Base-by-base conservation (phyloP, 2,329 filamentous ascomycete genomes). In the Exserohilum rostratum region DNA sequence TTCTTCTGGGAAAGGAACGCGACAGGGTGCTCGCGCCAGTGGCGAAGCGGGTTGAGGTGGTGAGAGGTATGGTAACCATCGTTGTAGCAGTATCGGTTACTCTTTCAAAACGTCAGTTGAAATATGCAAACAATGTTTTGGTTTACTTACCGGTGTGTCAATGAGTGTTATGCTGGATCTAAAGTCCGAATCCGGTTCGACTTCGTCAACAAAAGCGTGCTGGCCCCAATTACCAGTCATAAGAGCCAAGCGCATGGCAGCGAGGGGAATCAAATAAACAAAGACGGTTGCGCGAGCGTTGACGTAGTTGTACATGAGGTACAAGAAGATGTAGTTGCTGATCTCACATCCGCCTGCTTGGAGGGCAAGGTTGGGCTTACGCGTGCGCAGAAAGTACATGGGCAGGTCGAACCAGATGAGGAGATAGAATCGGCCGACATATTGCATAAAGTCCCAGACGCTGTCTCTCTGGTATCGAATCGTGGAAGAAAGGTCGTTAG, bases 201-300 rank as follows among this genome's bases (percentile, higher is more conserved):
- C 78, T 17, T 87, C 84, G 65, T 93, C 90, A 6, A 93, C 89
- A 60, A 93, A 87, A 1, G 90, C 90, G 70, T 93, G 90, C 70
- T 93, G 90, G 3, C 89, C 90, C 89, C 89, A 93, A 69, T 93
- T 93, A 1, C 90, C 90, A 6, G 90, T 81, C 90, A 93, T 93
- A 59, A 93, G 73, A 0, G 86, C 90, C 15, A 90, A 64, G 0
- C 90, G 82, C 74, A 93, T 81, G 27, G 88, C 72, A 2, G 83
- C 61, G 17, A 93, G 79, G 0, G 90, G 90, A 1, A 91, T 68
- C 1, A 92, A 65, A 25, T 90, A 82, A 0, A 85, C 85, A 64
- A 88, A 90, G 5, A 85, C 67, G 0, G 88, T 84, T 0, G 89
- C 84, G 2, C 77, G 77, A 17, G 79, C 69, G 70, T 87, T 84